These are phyloP conservation scores for Stephania cephalantha DNA, from an alignment of 164 flowering plant species.

Conservation along the genomic window DNA sequence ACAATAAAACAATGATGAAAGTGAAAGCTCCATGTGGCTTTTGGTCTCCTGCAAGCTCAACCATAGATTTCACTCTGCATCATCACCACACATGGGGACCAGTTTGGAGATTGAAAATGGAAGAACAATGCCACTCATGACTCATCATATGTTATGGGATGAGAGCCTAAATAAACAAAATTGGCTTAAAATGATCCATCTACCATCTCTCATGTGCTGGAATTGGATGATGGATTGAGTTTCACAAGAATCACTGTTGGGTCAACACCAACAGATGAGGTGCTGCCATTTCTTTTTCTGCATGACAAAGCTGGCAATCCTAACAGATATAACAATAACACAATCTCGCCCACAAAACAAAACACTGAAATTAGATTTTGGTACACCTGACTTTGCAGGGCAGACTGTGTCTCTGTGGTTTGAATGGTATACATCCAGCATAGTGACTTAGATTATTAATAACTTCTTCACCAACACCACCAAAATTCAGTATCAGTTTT, in stretches of 20 bases:
- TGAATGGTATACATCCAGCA: neutral
- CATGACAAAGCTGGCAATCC: neutral
- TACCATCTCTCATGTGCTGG: neutral
- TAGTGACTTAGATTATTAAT: neutral
- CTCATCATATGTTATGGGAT: neutral
- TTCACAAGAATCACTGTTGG: neutral
- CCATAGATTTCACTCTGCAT: neutral
- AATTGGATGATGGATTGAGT: neutral
- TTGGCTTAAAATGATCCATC: neutral
- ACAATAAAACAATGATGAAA: slow-evolving; percentile 1
- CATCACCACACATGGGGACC: slow-evolving; percentile 1
- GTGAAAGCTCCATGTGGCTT: neutral
- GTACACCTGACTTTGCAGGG: neutral
- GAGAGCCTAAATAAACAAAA: neutral
- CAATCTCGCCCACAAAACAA: neutral
- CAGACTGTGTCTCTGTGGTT: neutral
- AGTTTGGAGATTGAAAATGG: slow-evolving; percentile 1
- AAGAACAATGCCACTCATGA: slow-evolving; percentile 3
- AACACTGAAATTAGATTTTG: neutral
- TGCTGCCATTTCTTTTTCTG: neutral
- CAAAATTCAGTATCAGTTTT: neutral
- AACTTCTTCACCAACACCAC: neutral
- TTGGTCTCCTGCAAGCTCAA: slow-evolving; percentile 3
- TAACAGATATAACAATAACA: neutral
- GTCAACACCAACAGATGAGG: neutral